Evolutionary conservation across 2,329 filamentous ascomycete genomes (phyloP).

Genomic region (Paecilomyces niveus): DNA sequence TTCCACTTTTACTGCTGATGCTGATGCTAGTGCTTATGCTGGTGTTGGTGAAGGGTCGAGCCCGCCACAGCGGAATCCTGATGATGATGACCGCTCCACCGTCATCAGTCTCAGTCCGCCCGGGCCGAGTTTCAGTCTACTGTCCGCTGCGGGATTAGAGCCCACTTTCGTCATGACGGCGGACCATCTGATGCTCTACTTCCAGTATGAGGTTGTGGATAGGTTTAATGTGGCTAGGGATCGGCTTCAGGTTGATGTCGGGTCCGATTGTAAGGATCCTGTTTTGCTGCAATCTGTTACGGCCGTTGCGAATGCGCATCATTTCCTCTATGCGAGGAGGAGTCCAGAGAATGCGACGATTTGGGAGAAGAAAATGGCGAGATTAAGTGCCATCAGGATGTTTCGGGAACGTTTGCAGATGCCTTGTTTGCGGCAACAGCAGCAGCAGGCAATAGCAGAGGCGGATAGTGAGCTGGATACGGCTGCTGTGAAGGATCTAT

Average conservation of each 20-base stretch:
- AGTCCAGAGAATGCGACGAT: slow-evolving; percentile 1
- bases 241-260: slow-evolving; percentile 6
- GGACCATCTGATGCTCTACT: slow-evolving; percentile 9
- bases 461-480: background rate
- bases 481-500: slow-evolving; percentile 23
- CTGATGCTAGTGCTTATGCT: background rate
- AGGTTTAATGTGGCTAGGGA: slow-evolving; percentile 8
- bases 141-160: background rate
- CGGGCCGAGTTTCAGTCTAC: background rate
- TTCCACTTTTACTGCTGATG: background rate
- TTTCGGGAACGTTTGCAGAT: slow-evolving; percentile 24
- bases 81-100: background rate
- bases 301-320: slow-evolving; percentile 11
- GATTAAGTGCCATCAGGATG: slow-evolving; percentile 7
- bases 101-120: background rate
- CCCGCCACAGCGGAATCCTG: background rate
- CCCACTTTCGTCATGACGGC: slow-evolving; percentile 1
- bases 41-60: background rate
- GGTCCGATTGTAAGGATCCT: slow-evolving; percentile 6
- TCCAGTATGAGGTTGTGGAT: slow-evolving; percentile 7
- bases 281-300: slow-evolving; percentile 8
- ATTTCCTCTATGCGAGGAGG: slow-evolving; percentile 3
- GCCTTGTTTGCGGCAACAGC: slow-evolving; percentile 21
- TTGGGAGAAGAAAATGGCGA: slow-evolving; percentile 4
- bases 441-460: background rate